Percentiles rank a stretch among this genome's conserved stretches.
Evolutionary conservation across 2,329 filamentous ascomycete species (phyloP).

Genomic region (Anthostomella pinea): DNA sequence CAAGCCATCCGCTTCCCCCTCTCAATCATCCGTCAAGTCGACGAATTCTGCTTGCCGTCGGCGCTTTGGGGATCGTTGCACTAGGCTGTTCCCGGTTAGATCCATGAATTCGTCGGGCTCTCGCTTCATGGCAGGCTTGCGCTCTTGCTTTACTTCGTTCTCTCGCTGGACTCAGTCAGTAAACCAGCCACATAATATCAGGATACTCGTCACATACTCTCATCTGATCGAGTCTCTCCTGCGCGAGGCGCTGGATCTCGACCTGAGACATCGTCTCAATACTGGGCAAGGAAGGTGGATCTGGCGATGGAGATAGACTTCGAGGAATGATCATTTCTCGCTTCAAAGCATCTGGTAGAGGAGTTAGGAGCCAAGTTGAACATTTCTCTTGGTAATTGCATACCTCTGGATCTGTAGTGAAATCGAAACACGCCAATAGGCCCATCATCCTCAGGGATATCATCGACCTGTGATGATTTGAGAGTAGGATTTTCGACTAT

Average conservation of each 20-base stretch:
- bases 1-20: neutral
- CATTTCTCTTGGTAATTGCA: neutral
- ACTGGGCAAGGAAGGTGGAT: too few relatives aligned
- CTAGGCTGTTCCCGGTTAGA: conserved; percentile 16
- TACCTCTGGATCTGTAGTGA: conserved; percentile 33
- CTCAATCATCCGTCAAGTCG: conserved; percentile 22
- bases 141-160: conserved; percentile 14
- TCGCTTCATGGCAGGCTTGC: conserved; percentile 21
- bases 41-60: conserved; percentile 11
- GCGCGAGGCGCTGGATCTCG: conserved; percentile 27
- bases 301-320: conserved; percentile 16
- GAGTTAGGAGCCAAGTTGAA: neutral
- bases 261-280: conserved; percentile 18
- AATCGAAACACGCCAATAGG: conserved; percentile 31
- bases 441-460: conserved; percentile 7
- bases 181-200: too few relatives aligned
- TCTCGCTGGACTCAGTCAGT: conserved; percentile 6
- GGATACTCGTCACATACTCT: conserved; percentile 16
- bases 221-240: conserved; percentile 28
- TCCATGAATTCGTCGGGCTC: conserved; percentile 22
- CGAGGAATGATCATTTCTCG: conserved; percentile 30
- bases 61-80: conserved; percentile 10
- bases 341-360: conserved; percentile 28
- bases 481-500: too few relatives aligned
- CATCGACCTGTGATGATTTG: neutral